These are phyloP conservation scores for Paratrypanosoma confusum DNA, from an alignment of 208 protist genomes.

Conservation along the genomic window DNA sequence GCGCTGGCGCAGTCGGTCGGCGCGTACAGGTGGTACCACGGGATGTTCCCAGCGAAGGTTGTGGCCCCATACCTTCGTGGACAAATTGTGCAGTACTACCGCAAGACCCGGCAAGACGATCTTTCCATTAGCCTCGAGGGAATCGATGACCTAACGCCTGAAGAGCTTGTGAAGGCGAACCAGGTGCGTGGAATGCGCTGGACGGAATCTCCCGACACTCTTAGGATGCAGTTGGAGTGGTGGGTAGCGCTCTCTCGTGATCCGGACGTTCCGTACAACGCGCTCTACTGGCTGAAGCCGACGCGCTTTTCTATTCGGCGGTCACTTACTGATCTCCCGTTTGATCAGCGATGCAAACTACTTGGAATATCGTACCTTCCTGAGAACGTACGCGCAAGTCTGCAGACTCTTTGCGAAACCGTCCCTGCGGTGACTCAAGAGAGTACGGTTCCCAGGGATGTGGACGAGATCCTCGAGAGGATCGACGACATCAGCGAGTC, in stretches of 20 bases:
- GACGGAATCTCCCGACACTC: slow-evolving; percentile 71
- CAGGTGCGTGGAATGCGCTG: slow-evolving; percentile 79
- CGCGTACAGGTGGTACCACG: slow-evolving; percentile 70
- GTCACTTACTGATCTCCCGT: slow-evolving; percentile 72
- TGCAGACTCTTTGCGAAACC: slow-evolving; percentile 78
- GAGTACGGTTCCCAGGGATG: slow-evolving; percentile 37
- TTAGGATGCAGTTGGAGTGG: slow-evolving; percentile 80
- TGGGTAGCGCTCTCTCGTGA: slow-evolving; percentile 69
- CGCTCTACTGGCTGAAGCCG: slow-evolving; percentile 84
- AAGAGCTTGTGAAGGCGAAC: slow-evolving; percentile 81
- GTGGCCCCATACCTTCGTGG: slow-evolving; percentile 51
- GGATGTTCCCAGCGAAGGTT: slow-evolving; percentile 44
- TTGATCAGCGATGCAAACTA: slow-evolving; percentile 74
- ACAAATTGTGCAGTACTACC: slow-evolving; percentile 63
- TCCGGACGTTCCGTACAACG: slow-evolving; percentile 77
- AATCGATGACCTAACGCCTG: slow-evolving; percentile 53
- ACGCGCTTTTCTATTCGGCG: slow-evolving; percentile 72
- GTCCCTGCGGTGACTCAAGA: slow-evolving; percentile 53
- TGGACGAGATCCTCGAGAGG: slow-evolving; percentile 65
- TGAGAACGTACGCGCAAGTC: slow-evolving; percentile 59
- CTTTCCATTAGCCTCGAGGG: slow-evolving; percentile 72
- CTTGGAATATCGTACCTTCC: slow-evolving; percentile 83
- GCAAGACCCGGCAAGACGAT: slow-evolving; percentile 73
- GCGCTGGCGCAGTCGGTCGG: slow-evolving; percentile 53
- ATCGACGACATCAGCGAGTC: slow-evolving; percentile 65